Evolutionary conservation across 1,284 basidiomycete species (phyloP), one percentile per base, ranked within the genome.

Genomic region (Papiliotrema terrestris): DNA sequence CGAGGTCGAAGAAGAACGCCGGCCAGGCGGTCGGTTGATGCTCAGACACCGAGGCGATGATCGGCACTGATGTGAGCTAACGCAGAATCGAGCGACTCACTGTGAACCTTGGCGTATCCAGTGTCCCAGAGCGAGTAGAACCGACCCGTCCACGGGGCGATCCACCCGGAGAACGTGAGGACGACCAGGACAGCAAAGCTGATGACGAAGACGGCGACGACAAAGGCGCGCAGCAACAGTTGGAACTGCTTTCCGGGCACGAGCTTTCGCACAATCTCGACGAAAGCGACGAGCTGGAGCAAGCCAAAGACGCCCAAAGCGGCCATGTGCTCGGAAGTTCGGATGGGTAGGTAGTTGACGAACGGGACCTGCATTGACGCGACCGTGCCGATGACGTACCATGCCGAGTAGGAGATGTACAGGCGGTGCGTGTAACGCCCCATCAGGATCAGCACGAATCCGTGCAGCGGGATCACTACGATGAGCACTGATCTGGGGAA

Each of bases 51-150:
- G 95, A 98, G 6, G 96, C 96, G 70, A 99, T 98, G 80, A 98
- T 98, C 36, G 94, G 94, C 68, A 97, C 75, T 74, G 38, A 46
- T 0, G 32, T 59, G 11, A 52, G 52, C 29, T 32, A 32, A 32
- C 11, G 29, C 29, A 32, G 22, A 14, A 23, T 36, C 9, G 22
- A 6, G 11, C 39, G 35, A 78, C 82, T 49, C 69, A 91, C 89
- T 93, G 64, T 78, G 78, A 19, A 78, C 91, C 78, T 96, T 96
- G 57, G 95, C 96, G 73, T 99, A 99, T 37, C 90, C 93, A 1
- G 96, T 98, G 77, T 99, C 96, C 94, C 95, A 99, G 13, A 99
- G 83, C 2, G 94, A 97, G 78, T 99, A 99, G 83, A 99, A 98
- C 58, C 96, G 88, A 44, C 96, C 96, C 35, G 94, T 98, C 94